Conservation (phyloP, 2,329 filamentous ascomycete genomes). For the Aspergillus viridinutans region DNA sequence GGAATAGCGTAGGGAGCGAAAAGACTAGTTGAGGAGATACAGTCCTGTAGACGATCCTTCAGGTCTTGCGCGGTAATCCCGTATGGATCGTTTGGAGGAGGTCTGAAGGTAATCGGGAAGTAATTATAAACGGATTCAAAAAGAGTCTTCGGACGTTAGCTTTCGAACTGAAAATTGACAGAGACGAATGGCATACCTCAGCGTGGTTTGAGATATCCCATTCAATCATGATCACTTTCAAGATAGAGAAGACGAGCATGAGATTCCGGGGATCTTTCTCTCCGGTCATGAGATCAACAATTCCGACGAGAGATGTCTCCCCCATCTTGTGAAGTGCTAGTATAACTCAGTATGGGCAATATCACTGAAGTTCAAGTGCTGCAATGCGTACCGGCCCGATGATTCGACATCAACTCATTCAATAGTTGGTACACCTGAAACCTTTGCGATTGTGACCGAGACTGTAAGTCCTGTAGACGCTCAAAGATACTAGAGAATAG, state of each 20-base stretch:
- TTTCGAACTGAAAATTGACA: not conserved
- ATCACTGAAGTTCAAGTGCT: not conserved
- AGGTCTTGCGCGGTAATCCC: slow-evolving; percentile 66
- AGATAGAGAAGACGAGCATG: slow-evolving; percentile 66
- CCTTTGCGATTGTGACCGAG: slow-evolving; percentile 60
- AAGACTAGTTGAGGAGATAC: slow-evolving; percentile 57
- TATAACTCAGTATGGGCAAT: slow-evolving; percentile 11
- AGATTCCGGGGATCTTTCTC: slow-evolving; percentile 67
- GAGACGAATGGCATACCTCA: slow-evolving; percentile 41
- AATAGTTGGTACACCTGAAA: slow-evolving; percentile 60
- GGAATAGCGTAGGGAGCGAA: slow-evolving; percentile 66
- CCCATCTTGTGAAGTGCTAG: slow-evolving; percentile 54
- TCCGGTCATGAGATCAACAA: slow-evolving; percentile 62
- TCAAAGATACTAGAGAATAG: slow-evolving; percentile 41
- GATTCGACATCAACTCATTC: slow-evolving; percentile 58
- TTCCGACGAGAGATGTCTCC: slow-evolving; percentile 56
- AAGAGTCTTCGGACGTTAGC: slow-evolving; percentile 40
- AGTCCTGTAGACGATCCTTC: slow-evolving; percentile 60
- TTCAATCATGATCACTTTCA: slow-evolving; percentile 64
- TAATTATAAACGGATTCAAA: slow-evolving; percentile 70
- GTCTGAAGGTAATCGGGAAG: slow-evolving; percentile 67
- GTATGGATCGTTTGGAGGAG: slow-evolving; percentile 65
- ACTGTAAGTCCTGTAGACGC: slow-evolving; percentile 55
- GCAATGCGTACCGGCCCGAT: slow-evolving; percentile 48
- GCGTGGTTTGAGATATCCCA: slow-evolving; percentile 60